Evolutionary conservation across 495 filamentous ascomycete genomes (phyloP), one percentile per base, ranked within the genome.

Genomic region (Neurospora sp.): DNA sequence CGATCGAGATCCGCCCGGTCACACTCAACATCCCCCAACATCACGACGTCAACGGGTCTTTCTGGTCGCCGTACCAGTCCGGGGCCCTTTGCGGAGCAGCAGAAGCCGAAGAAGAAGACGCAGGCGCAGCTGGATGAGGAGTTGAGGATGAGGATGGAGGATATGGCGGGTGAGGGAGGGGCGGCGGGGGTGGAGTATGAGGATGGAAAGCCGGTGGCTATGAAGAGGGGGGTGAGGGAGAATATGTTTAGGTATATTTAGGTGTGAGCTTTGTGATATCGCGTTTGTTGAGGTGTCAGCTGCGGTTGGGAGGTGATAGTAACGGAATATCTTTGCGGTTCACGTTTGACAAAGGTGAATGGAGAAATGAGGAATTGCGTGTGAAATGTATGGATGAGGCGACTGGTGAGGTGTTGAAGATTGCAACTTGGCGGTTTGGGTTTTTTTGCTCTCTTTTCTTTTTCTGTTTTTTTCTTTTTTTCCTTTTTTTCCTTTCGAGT

Each of bases 171-270:
- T 4, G 92, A 90, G 20, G 93, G 93, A 39, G 93, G 93, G 8
- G 89, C 85, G 46, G 85, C 91, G n/a, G 93, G 93, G 1, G 84
- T 94, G 10, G 93, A 95, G 82, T 89, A 91, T 74, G 92, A 94
- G 79, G 87, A 94, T 75, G 93, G 93, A 0, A 85, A 91, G 77
- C 88, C 92, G 1, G 88, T 87, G 10, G 84, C 90, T 1, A 92
- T 95, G 91, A 96, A 94, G 81, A 84, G 92, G 66, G 84, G 89
- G 39, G 93, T 95, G 8, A 89, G 84, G 76, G 88, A 91, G 48
- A 93, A 94, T 75, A 94, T 94, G 91, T 94, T 95, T 76, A 69
- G 80, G 39, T 81, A 81, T 69, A 80, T 81, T 14, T 81, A 62
- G 23, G 23, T 44, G 40, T 38, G 31, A 27, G n/a, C n/a, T n/a